phyloP scores from a whole-genome alignment of 768 basidiomycete species.

The Pulveroboletus ravenelii region DNA sequence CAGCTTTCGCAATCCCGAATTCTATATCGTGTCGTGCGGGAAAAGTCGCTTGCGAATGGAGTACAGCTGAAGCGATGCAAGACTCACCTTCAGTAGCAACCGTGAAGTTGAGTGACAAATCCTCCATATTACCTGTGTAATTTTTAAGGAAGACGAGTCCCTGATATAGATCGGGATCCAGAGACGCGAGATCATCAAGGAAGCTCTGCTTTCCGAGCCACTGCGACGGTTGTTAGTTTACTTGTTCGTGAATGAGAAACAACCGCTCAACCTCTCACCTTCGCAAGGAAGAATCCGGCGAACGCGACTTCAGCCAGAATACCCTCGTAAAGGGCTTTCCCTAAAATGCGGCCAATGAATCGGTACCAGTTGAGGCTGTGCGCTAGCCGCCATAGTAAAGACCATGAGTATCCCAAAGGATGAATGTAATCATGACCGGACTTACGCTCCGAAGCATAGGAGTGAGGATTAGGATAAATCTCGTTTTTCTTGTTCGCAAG shows the following conservation, averaged over 20 bases:
- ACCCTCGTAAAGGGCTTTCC: conserved; percentile 95
- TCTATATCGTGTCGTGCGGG: conserved; percentile 41
- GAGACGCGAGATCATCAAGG: conserved; percentile 86
- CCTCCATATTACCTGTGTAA: conserved; percentile 80
- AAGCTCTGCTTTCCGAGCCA: conserved; percentile 92
- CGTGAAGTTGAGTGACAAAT: conserved; percentile 86
- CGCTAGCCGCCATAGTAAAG: conserved; percentile 36
- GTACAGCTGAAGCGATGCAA: background rate
- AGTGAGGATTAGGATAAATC: conserved; percentile 91
- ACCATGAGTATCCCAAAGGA: background rate
- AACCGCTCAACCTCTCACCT: conserved; percentile 40
- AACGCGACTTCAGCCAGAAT: conserved; percentile 94
- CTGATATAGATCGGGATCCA: conserved; percentile 89
- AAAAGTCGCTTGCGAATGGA: background rate
- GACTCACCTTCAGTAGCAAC: conserved; percentile 75
- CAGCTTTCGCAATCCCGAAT: conserved; percentile 69
- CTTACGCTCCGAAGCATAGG: conserved; percentile 84
- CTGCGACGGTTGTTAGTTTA: conserved; percentile 33
- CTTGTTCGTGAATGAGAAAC: background rate
- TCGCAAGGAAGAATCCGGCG: conserved; percentile 91
- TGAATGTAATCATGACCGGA: background rate
- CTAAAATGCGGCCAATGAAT: conserved; percentile 89
- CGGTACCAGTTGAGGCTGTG: conserved; percentile 89
- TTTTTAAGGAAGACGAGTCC: conserved; percentile 92
- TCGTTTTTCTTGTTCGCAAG: conserved; percentile 86